Evolutionary conservation across 83 land plant genomes (phyloP), one percentile per base, ranked within the genome.

Genomic region (Thuja plicata): DNA sequence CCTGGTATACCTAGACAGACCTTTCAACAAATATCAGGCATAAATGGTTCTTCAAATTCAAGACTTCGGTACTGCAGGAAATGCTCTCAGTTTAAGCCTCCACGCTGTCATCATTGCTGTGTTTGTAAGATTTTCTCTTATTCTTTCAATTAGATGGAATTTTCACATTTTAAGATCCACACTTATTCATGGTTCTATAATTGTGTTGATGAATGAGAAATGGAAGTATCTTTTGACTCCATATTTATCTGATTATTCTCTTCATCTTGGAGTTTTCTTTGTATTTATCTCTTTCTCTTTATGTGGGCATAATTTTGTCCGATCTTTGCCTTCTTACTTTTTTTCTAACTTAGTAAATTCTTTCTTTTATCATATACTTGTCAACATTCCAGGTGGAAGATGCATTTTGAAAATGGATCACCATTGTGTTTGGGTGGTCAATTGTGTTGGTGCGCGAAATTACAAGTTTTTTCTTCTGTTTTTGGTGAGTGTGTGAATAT

Each of bases 361-460:
- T 54, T 6, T 27, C 70, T 89, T 87, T 76, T 87, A 15, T 54
- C 17, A 88, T 17, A 41, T n/a, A 34, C 48, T 40, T 38, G n/a
- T 88, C 76, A 38, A 50, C 7, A 89, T 90, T 86, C 55, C 88
- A 97, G 99, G 99, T 91, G 98, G 98, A 83, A 92, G 99, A 35
- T 98, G 99, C 86, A 91, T 98, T 17, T 86, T 98, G 87, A 98
- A 97, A 92, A 98, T 98, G 99, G 99, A 98, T 89, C 99, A 98
- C 87, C 99, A 98, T 89, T 98, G 99, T 91, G 99, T 97, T 0
- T 98, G 99, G 99, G 99, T 98, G 60, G 98, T 94, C 50, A 98
- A 97, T 89, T 98, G 99, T 86, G 98, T 98, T 50, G 99, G 99
- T 17, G 99, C 99, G 41, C 87, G 93, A 71, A 98, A 98, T 89